phyloP scores from a whole-genome alignment of 352 stramenopile species.

The Aphanomyces cochlioides region DNA sequence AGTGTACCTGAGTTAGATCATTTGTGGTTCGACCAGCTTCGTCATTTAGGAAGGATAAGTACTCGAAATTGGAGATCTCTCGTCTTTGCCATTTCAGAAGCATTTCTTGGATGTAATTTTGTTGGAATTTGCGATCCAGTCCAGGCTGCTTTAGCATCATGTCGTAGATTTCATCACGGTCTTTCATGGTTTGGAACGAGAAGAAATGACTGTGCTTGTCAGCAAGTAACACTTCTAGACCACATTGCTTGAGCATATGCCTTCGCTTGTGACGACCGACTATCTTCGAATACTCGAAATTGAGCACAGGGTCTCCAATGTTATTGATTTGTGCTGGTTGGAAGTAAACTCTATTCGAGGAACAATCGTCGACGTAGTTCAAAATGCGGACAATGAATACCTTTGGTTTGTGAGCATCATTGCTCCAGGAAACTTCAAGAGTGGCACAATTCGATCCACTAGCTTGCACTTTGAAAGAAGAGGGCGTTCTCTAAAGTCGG shows the following conservation, averaged over 20 bases:
- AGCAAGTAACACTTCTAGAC: slow-evolving; percentile 79
- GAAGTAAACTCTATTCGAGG: slow-evolving; percentile 76
- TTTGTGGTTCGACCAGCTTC: slow-evolving; percentile 72
- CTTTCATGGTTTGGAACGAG: slow-evolving; percentile 53
- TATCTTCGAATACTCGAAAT: slow-evolving; percentile 76
- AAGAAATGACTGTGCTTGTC: slow-evolving; percentile 80
- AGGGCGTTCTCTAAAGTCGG: slow-evolving; percentile 78
- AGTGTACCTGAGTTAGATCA: slow-evolving; percentile 74
- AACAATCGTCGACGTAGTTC: neutral
- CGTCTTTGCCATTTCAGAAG: slow-evolving; percentile 63
- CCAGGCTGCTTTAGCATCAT: slow-evolving; percentile 56
- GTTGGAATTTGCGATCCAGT: slow-evolving; percentile 42
- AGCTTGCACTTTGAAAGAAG: slow-evolving; percentile 46
- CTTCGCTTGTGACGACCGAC: slow-evolving; percentile 80
- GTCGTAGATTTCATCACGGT: slow-evolving; percentile 81
- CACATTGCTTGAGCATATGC: slow-evolving; percentile 83
- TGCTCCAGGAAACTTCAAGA: slow-evolving; percentile 83
- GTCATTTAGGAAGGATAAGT: slow-evolving; percentile 85
- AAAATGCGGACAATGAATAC: slow-evolving; percentile 6
- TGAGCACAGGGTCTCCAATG: slow-evolving; percentile 78
- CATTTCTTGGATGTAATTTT: slow-evolving; percentile 45
- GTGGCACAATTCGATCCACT: slow-evolving; percentile 75
- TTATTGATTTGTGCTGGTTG: slow-evolving; percentile 91
- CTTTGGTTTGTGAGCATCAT: slow-evolving; percentile 86
- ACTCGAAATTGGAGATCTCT: slow-evolving; percentile 93